Base-by-base conservation (phyloP, 140 eudicot species). In the Senecio squalidus region DNA sequence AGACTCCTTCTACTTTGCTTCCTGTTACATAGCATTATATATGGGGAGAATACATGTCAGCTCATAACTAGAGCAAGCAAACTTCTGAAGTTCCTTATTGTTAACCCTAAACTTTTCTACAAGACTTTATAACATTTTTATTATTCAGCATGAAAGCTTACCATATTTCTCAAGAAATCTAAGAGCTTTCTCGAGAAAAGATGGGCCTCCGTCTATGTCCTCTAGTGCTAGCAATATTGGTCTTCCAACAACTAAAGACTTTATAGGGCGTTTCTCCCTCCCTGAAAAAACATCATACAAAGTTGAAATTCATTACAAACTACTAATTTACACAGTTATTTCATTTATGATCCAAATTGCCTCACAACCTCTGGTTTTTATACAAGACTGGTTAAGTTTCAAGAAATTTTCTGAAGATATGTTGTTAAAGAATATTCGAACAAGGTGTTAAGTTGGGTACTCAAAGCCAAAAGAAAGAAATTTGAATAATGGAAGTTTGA, bases 141-240 rank as follows among this genome's bases (percentile, higher is more conserved):
- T 57, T 47, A 16, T 34, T 25, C 0, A 18, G 53, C n/a, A 43
- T n/a, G n/a, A 23, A 66, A 64, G 26, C 81, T 66, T 76, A 91
- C 98, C 98, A 62, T 78, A 71, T 73, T 72, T 82, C 78, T 87
- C 99, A 56, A 92, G 93, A 80, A 92, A 92, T 60, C 78, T 76
- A 50, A 92, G 96, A 70, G 96, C 99, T 78, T 92, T 92, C 65
- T 92, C 96, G 31, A 92, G 84, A 68, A 92, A 92, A 36, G 96
- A 92, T 26, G 99, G 99, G 26, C 93, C 88, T 60, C 99, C 99
- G 74, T 92, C 95, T 66, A 92, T 84, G 75, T 92, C 99, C 67
- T 92, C 99, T 65, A 92, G 55, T 27, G 95, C 99, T 26, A 92
- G 86, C 77, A 92, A 80, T 67, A 92, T 92, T 40, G 96, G 99